These are phyloP conservation scores for Rhexocercosporidium sp. DNA, from an alignment of 2,329 filamentous ascomycete species.

Conservation along the genomic window DNA sequence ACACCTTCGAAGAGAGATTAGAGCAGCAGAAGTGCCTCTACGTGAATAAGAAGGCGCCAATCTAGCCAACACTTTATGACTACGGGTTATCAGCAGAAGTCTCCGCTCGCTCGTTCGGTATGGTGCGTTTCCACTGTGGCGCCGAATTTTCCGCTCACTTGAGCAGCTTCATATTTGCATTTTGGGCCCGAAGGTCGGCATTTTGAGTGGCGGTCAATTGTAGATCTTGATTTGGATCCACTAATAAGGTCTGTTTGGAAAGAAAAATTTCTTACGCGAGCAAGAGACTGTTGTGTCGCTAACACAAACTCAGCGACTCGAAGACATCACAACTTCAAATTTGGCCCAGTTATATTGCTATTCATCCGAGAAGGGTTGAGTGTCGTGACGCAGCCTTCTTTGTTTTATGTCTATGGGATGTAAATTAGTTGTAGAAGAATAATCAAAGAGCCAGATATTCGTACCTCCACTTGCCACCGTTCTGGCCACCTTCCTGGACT, in stretches of 20 bases:
- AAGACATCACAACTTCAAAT: background rate
- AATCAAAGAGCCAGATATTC: no score
- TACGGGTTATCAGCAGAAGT: conserved; percentile 15
- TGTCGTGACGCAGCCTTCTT: no score
- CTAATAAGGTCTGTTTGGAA: background rate
- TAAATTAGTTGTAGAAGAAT: no score
- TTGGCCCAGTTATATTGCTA: no score
- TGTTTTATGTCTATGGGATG: no score
- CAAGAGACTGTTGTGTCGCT: background rate
- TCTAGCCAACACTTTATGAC: conserved; percentile 64
- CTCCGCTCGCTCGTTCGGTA: conserved; percentile 54
- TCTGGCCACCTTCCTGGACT: no score
- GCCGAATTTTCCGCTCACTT: background rate
- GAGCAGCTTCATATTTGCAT: background rate
- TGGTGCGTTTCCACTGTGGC: conserved; percentile 45
- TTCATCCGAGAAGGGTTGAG: no score
- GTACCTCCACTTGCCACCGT: no score
- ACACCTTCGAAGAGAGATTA: conserved; percentile 74
- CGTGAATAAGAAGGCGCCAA: conserved; percentile 68
- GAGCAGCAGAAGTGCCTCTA: conserved; percentile 64
- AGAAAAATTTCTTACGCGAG: background rate
- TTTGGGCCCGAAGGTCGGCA: no score
- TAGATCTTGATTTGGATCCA: no score
- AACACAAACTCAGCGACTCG: background rate
- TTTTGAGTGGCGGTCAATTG: no score